Evolutionary conservation across 1,284 basidiomycete species (phyloP).

Genomic region (Ustilago trichophora): DNA sequence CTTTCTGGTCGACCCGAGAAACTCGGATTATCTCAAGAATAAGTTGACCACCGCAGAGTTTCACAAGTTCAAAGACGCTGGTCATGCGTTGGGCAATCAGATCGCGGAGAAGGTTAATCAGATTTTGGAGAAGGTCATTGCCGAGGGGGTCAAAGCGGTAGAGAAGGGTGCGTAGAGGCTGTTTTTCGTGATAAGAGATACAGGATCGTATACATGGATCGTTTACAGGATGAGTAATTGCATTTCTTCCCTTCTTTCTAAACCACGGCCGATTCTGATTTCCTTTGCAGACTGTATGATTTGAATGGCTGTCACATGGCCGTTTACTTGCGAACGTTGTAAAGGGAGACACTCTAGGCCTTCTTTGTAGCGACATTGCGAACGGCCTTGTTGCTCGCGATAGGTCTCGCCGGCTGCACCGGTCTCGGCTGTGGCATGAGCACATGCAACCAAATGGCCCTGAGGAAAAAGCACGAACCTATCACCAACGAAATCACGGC

Average conservation of each 20-base stretch:
- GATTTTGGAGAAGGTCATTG: conserved; percentile 31
- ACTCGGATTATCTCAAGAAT: conserved; percentile 73
- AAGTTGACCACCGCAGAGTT: conserved; percentile 77
- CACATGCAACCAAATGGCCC: conserved; percentile 47
- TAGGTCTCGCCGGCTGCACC: conserved; percentile 4
- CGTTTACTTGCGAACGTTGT: no score
- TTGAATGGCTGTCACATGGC: not conserved
- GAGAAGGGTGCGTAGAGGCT: not conserved
- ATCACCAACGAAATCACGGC: conserved; percentile 54
- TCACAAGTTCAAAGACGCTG: conserved; percentile 74
- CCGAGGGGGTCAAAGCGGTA: conserved; percentile 10
- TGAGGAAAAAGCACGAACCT: conserved; percentile 39
- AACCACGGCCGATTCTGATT: no score
- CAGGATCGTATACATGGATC: no score
- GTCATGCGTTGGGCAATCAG: conserved; percentile 77
- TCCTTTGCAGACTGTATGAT: no score
- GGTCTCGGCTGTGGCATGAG: conserved; percentile 1
- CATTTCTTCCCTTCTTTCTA: not conserved
- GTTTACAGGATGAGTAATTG: no score
- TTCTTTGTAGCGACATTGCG: conserved; percentile 17
- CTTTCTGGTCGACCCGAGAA: conserved; percentile 73
- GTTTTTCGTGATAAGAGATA: no score
- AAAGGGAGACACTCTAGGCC: not conserved
- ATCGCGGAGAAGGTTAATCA: conserved; percentile 44
- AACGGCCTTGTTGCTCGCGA: conserved; percentile 20